Evolutionary conservation across 129 eudicot genomes (phyloP).

Genomic region (Flaveria robusta): DNA sequence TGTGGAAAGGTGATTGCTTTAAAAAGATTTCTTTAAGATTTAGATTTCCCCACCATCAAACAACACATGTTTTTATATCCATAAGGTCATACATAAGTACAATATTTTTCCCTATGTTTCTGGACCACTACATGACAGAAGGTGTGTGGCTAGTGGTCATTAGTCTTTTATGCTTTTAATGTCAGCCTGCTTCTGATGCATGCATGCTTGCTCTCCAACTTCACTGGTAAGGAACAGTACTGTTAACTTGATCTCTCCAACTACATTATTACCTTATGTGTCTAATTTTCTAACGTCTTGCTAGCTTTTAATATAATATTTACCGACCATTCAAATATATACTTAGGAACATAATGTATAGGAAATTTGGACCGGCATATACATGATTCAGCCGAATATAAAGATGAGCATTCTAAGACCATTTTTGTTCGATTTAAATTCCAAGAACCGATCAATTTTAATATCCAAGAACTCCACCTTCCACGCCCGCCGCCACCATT

Average conservation of each 20-base stretch:
- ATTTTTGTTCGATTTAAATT: too few relatives aligned
- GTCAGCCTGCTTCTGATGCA: background rate
- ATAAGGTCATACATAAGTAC: background rate
- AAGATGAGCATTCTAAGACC: too few relatives aligned
- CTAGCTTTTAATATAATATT: too few relatives aligned
- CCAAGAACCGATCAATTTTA: too few relatives aligned
- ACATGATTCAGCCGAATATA: too few relatives aligned
- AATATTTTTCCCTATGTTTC: background rate
- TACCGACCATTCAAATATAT: too few relatives aligned
- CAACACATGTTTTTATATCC: background rate
- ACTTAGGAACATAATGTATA: too few relatives aligned
- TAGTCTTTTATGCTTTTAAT: constrained; percentile 4
- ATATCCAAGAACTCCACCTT: too few relatives aligned
- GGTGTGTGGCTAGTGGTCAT: background rate
- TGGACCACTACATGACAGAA: background rate
- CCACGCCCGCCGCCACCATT: too few relatives aligned
- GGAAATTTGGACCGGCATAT: too few relatives aligned
- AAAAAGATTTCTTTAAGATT: background rate
- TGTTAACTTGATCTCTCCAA: constrained; percentile 3
- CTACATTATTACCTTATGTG: too few relatives aligned
- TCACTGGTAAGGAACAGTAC: background rate
- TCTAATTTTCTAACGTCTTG: too few relatives aligned
- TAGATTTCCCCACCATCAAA: background rate
- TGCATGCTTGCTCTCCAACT: constrained; percentile 8
- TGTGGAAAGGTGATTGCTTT: constrained; percentile 10